A percentile compares a stretch with the other conserved stretches of the same genome.
Conservation (phyloP, 2,329 filamentous ascomycete species). For the Microdochium paspali region DNA sequence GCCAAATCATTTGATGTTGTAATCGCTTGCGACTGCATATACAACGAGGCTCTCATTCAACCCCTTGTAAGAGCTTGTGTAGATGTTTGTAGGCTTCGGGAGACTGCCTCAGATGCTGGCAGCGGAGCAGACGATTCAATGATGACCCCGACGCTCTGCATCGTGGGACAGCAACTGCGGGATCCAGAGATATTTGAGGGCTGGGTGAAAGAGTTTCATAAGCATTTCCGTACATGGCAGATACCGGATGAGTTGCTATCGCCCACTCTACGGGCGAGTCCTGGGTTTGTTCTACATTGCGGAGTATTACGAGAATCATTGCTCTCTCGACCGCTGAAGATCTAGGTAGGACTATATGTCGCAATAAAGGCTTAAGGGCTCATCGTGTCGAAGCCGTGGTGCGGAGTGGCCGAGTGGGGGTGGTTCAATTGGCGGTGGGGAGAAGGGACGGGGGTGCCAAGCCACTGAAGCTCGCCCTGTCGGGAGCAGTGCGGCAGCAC, state of each 20-base stretch:
- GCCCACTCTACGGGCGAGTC: conserved; percentile 46
- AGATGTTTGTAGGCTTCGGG: conserved; percentile 58
- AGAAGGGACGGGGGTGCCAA: background rate
- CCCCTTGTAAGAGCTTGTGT: conserved; percentile 77
- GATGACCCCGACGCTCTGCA: conserved; percentile 52
- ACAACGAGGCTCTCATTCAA: conserved; percentile 77
- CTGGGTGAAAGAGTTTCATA: conserved; percentile 64
- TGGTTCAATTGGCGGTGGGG: too few species aligned
- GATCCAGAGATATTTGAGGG: conserved; percentile 75
- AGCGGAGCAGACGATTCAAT: background rate
- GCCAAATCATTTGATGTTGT: conserved; percentile 57
- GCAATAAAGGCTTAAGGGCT: too few species aligned
- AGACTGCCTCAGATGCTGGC: conserved; percentile 2
- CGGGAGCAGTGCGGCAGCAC: too few species aligned
- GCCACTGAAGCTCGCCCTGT: too few species aligned
- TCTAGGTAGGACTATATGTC: too few species aligned
- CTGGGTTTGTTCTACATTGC: conserved; percentile 77
- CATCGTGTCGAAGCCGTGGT: too few species aligned
- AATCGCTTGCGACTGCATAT: conserved; percentile 88
- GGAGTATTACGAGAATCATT: conserved; percentile 44
- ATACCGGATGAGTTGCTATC: conserved; percentile 56
- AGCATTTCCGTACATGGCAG: conserved; percentile 65
- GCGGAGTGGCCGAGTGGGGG: too few species aligned
- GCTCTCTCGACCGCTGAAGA: too few species aligned
- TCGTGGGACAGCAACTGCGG: conserved; percentile 84